Evolutionary conservation across 352 stramenopile species (phyloP).

Genomic region (Phytophthora chlamydospora): DNA sequence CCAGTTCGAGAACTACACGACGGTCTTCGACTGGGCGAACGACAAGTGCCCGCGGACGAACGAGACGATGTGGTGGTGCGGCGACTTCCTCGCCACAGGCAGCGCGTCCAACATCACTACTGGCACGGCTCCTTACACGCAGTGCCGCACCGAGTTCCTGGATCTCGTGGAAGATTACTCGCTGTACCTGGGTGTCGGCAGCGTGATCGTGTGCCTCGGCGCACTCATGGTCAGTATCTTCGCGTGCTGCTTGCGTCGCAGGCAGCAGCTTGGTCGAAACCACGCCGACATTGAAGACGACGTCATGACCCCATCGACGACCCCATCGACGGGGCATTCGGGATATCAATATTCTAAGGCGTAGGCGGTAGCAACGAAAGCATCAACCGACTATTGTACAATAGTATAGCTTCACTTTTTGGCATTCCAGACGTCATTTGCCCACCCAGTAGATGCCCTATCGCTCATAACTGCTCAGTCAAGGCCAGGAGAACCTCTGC

Average conservation of each 20-base stretch:
- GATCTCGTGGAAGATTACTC: conserved; percentile 47
- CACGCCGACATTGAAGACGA: conserved; percentile 18
- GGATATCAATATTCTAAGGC: conserved; percentile 38
- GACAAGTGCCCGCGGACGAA: conserved; percentile 70
- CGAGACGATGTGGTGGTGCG: conserved; percentile 66
- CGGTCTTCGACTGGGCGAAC: conserved; percentile 82
- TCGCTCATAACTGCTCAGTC: conserved; percentile 14
- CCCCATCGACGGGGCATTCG: conserved; percentile 24
- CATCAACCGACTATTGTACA: conserved; percentile 24
- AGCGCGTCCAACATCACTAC: conserved; percentile 29
- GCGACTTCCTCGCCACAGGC: conserved; percentile 49
- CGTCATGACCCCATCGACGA: conserved; percentile 26
- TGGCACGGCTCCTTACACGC: conserved; percentile 51
- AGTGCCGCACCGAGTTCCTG: conserved; percentile 58
- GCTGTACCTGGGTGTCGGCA: conserved; percentile 45
- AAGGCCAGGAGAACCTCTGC: conserved; percentile 38
- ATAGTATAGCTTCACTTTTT: conserved; percentile 6
- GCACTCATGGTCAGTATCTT: conserved; percentile 55
- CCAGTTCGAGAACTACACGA: conserved; percentile 69
- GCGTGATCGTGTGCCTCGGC: conserved; percentile 42
- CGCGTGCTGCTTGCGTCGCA: conserved; percentile 49
- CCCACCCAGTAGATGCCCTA: no score
- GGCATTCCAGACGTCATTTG: no score
- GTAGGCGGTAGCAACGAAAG: conserved; percentile 17
- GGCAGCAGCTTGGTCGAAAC: conserved; percentile 22